A percentile compares a stretch with the other conserved stretches of the same genome.
These are phyloP conservation scores for Candida suzukii DNA, from an alignment of 805 yeast species.

Conservation along the genomic window DNA sequence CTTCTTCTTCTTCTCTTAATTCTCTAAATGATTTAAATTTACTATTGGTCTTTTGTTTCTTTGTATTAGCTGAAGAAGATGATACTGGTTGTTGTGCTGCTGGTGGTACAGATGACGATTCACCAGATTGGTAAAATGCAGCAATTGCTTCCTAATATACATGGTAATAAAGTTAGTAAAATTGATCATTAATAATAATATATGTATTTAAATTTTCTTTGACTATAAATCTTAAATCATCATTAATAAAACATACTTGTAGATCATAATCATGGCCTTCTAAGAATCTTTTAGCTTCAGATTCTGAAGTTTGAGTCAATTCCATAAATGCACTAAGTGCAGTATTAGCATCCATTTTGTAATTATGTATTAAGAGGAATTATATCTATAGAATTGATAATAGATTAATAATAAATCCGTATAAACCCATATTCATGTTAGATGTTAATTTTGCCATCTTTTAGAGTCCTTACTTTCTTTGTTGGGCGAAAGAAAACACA, in stretches of 20 bases:
- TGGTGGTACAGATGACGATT: conserved; percentile 3
- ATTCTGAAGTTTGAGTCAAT: conserved; percentile 29
- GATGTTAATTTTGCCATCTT: not conserved
- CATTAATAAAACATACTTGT: conserved; percentile 17
- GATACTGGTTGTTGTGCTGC: conserved; percentile 1
- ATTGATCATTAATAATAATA: not conserved
- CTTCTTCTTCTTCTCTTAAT: conserved; percentile 23
- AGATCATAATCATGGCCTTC: conserved; percentile 21
- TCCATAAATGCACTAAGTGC: conserved; percentile 20
- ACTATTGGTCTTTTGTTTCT: conserved; percentile 5
- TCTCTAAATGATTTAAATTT: conserved; percentile 27
- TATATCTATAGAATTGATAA: too few species aligned
- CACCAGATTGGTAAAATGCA: conserved; percentile 18
- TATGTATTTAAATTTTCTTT: not conserved
- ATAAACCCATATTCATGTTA: too few species aligned
- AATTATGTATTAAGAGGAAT: too few species aligned
- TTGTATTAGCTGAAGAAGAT: not conserved
- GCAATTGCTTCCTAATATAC: conserved; percentile 15
- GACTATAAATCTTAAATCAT: too few species aligned
- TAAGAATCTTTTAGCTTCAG: conserved; percentile 31
- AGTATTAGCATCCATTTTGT: not conserved
- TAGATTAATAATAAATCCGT: too few species aligned
- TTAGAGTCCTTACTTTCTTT: not conserved
- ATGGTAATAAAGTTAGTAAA: not conserved
- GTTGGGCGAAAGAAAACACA: too few species aligned